Evolutionary conservation across 2,329 filamentous ascomycete genomes (phyloP), one percentile per base, ranked within the genome.

Genomic region (Paecilomyces sp.): DNA sequence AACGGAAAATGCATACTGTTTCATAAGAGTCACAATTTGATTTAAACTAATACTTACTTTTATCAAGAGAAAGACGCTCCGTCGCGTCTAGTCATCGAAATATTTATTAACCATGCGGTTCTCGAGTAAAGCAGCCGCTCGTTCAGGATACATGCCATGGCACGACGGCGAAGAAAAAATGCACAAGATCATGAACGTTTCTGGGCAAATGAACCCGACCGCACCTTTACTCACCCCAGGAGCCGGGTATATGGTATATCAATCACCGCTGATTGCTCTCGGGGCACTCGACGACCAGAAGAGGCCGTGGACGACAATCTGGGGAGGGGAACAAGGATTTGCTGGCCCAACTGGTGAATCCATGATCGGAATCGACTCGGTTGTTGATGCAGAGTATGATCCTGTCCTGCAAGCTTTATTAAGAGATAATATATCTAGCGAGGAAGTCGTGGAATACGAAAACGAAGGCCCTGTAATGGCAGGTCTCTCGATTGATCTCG

Each of bases 281-380:
- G 91, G 91, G 1, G 84, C 89, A 0, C 74, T 92, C 1, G 90
- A 94, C 67, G 72, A 75, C 2, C 68, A 85, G 22, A 82, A 82
- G 1, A 77, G 84, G 22, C 90, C 89, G 1, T 95, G 91, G 91
- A 88, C 88, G 15, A 88, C 88, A 0, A 63, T 95, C 7, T 89
- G 88, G 85, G 90, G 90, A n/a, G 91, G 91, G 15, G 79, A 87
- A 60, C 74, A 82, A 0, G 89, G 88, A 0, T 89, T 93, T 65
- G 84, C 85, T 0, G 79, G 81, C 55, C 81, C 85, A 0, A 75
- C 92, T 0, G 86, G 84, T 1, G 78, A 83, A 50, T 81, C 79
- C 1, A 80, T 90, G 9, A 78, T 95, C 3, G 89, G 85, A 1
- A 77, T 92, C 1, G 80, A 81, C 53, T 83, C 83, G 3, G 70